These are phyloP conservation scores for Fusarium subglutinans DNA, from an alignment of 2,329 filamentous ascomycete species.

Conservation along the genomic window DNA sequence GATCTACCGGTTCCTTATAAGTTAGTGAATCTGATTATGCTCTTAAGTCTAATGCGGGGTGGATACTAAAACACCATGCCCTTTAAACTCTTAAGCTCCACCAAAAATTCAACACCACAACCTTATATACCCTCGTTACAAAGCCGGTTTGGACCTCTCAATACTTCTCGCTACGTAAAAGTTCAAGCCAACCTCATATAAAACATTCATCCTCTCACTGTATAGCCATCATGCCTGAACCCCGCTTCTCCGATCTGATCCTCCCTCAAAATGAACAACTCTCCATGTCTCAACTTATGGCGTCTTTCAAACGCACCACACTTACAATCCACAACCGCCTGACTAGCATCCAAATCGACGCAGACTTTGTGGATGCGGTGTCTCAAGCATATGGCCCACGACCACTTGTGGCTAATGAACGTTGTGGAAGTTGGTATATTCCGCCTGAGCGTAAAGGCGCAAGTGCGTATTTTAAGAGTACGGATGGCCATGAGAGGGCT, in stretches of 20 bases:
- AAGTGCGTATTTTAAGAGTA: constrained; percentile 97
- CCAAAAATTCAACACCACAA: constrained; percentile 30
- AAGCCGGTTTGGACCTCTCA: too few relatives aligned
- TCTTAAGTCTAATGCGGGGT: constrained; percentile 15
- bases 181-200: not conserved
- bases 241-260: constrained; percentile 54
- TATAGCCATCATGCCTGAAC: constrained; percentile 34
- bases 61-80: constrained; percentile 18
- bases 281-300: constrained; percentile 75
- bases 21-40: not conserved
- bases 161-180: not conserved
- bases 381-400: constrained; percentile 61
- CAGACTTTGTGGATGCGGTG: constrained; percentile 75
- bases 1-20: not conserved
- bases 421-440: constrained; percentile 97
- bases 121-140: not conserved
- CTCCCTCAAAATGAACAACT: constrained; percentile 68
- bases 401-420: constrained; percentile 89
- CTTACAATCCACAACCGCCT: constrained; percentile 85
- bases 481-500: constrained; percentile 89
- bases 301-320: constrained; percentile 78
- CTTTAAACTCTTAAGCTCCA: constrained; percentile 20
- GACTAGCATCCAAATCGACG: constrained; percentile 79
- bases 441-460: constrained; percentile 69
- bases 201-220: not conserved